phyloP scores from a whole-genome alignment of 2,329 filamentous ascomycete genomes.

The Akanthomyces lecanii region DNA sequence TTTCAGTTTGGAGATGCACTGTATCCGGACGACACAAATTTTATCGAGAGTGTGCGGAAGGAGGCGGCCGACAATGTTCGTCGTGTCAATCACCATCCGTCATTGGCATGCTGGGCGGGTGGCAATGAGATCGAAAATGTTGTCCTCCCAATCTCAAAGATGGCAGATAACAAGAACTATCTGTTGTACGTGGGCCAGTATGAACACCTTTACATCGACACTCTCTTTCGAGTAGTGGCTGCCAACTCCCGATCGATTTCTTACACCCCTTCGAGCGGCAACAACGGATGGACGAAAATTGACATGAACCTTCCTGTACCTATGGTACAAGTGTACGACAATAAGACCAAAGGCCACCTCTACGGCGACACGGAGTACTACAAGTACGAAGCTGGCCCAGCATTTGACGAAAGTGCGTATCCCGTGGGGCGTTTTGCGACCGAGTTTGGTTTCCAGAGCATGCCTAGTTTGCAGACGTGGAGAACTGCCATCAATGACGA shows the following conservation, averaged over 20 bases:
- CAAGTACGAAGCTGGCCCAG: neutral
- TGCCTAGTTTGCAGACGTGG: slow-evolving; percentile 16
- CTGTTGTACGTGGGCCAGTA: slow-evolving; percentile 10
- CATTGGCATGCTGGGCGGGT: slow-evolving; percentile 50
- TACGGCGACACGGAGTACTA: slow-evolving; percentile 16
- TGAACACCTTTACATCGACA: slow-evolving; percentile 14
- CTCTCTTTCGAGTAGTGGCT: slow-evolving; percentile 9
- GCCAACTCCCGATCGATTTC: slow-evolving; percentile 14
- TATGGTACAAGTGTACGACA: slow-evolving; percentile 14
- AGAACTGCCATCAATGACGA: neutral
- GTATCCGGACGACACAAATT: slow-evolving; percentile 51
- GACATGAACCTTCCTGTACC: slow-evolving; percentile 10
- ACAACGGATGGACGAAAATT: slow-evolving; percentile 14
- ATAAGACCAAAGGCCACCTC: slow-evolving; percentile 6
- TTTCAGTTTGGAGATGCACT: slow-evolving; percentile 59
- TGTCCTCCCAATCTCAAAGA: slow-evolving; percentile 33
- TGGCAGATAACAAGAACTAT: neutral
- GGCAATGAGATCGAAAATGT: slow-evolving; percentile 59
- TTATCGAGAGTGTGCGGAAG: slow-evolving; percentile 50
- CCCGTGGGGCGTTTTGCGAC: slow-evolving; percentile 14
- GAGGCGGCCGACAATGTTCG: slow-evolving; percentile 59
- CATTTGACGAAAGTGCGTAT: slow-evolving; percentile 8
- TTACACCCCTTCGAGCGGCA: slow-evolving; percentile 15
- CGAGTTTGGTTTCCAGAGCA: slow-evolving; percentile 16
- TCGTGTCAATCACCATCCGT: slow-evolving; percentile 58